A percentile compares a stretch with the other conserved stretches of the same genome.
Evolutionary conservation across 805 yeast genomes (phyloP).

Genomic region (Myxozyma vanderwaltii): DNA sequence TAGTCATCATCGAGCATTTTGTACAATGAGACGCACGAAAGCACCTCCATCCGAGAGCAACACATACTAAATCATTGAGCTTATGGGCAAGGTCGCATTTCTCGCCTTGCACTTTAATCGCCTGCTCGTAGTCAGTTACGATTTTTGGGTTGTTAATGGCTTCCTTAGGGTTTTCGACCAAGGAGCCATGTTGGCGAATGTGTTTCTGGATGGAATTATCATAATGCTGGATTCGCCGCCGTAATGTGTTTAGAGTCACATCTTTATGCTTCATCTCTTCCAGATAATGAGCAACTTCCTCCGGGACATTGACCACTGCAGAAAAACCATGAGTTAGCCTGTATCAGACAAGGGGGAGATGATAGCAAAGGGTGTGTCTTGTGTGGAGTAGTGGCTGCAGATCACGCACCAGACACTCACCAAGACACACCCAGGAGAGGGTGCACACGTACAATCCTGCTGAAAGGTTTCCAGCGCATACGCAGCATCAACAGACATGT

Average conservation of each 20-base stretch:
- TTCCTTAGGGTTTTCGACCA: conserved; percentile 81
- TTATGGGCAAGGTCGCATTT: conserved; percentile 81
- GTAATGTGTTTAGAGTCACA: conserved; percentile 60
- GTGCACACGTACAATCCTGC: conserved; percentile 40
- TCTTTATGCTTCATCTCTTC: conserved; percentile 79
- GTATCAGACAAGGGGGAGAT: background rate
- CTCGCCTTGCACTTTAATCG: conserved; percentile 68
- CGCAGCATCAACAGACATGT: conserved; percentile 75
- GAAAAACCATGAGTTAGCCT: background rate
- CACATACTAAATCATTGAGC: conserved; percentile 52
- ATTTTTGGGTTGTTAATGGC: conserved; percentile 64
- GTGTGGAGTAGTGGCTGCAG: background rate
- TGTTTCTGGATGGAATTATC: conserved; percentile 83
- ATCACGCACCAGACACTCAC: background rate
- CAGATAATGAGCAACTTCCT: conserved; percentile 77
- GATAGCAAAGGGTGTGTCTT: conserved; percentile 4
- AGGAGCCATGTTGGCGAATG: conserved; percentile 79
- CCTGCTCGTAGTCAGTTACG: conserved; percentile 63
- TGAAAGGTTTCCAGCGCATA: conserved; percentile 72
- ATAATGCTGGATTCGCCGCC: conserved; percentile 65
- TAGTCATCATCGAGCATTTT: conserved; percentile 1
- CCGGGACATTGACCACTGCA: conserved; percentile 73
- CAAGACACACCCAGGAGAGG: background rate
- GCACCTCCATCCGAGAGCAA: too few relatives aligned
- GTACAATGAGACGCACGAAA: background rate